Percentiles rank a stretch among this genome's conserved stretches.
Conservation (phyloP, 2,329 filamentous ascomycete genomes). For the Talaromyces albobiverticillius region DNA sequence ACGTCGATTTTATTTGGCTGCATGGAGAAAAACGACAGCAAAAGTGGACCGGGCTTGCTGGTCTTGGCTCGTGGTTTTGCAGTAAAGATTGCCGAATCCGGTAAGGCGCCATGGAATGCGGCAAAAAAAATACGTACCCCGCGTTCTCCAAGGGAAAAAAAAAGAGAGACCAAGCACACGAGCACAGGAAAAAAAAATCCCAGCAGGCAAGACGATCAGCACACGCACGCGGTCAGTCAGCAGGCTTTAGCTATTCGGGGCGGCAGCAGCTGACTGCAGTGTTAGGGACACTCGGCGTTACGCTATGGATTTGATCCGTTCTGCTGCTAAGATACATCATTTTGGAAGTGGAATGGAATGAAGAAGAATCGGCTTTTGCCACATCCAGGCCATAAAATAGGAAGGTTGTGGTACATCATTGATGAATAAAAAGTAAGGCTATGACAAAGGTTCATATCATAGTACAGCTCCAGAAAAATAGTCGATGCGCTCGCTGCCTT, state of each 20-base stretch:
- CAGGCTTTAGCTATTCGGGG: constrained; percentile 12
- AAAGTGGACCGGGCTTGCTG: constrained; percentile 28
- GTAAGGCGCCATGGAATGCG: constrained; percentile 12
- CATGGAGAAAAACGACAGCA: constrained; percentile 14
- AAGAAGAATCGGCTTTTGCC: background rate
- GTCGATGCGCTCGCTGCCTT: constrained; percentile 5
- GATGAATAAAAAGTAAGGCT: constrained; percentile 7
- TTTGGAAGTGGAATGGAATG: constrained; percentile 15
- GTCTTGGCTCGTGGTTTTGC: constrained; percentile 17
- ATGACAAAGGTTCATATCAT: constrained; percentile 11
- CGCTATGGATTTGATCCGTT: constrained; percentile 24
- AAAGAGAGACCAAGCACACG: no score
- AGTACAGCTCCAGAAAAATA: constrained; percentile 2
- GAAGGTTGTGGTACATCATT: constrained; percentile 11
- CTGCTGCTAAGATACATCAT: constrained; percentile 27
- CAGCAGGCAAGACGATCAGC: constrained; percentile 13
- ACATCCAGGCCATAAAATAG: constrained; percentile 10
- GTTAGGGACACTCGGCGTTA: constrained; percentile 19
- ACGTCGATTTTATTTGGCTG: constrained; percentile 6
- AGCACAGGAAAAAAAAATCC: constrained; percentile 11
- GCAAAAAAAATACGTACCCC: constrained; percentile 13
- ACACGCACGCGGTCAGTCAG: constrained; percentile 15
- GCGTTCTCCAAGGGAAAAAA: constrained; percentile 7
- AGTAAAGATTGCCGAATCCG: constrained; percentile 10
- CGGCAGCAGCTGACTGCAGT: constrained; percentile 19